Percentiles rank a stretch among this genome's conserved stretches.
Evolutionary conservation across 169 alveolate species (phyloP).

Genomic region (Plasmodium cynomolgi): DNA sequence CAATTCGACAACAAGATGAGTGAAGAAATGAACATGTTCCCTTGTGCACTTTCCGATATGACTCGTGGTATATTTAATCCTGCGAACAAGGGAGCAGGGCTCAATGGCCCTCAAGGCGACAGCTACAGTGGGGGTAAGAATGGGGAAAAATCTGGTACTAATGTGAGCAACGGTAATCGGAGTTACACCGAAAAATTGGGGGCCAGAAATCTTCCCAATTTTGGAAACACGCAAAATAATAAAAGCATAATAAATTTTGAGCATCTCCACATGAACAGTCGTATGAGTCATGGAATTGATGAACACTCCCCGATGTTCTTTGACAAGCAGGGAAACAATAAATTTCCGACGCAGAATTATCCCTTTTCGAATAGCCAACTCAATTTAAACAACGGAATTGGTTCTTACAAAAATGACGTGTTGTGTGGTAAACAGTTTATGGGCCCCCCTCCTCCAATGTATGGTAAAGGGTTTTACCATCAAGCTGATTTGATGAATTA

Average conservation of each 20-base stretch:
- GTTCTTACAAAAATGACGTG: neutral
- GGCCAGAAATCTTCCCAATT: neutral
- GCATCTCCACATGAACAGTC: neutral
- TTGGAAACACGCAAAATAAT: neutral
- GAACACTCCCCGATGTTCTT: neutral
- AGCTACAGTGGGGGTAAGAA: neutral
- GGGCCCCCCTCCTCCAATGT: neutral
- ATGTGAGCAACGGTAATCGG: neutral
- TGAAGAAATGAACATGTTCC: constrained; percentile 9
- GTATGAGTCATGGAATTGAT: neutral
- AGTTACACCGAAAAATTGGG: neutral
- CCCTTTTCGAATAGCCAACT: neutral
- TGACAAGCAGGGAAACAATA: neutral
- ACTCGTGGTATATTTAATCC: neutral
- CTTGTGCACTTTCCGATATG: neutral
- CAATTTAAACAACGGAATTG: neutral
- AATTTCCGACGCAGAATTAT: neutral
- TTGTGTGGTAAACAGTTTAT: constrained; percentile 3
- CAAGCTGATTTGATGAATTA: constrained; percentile 10
- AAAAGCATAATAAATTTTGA: neutral
- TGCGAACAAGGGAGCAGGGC: neutral
- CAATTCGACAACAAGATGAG: neutral
- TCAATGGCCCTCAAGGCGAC: neutral
- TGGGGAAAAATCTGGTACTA: neutral
- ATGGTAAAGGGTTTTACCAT: constrained; percentile 10